These are phyloP conservation scores for rapeseed (Brassica napus) DNA, from an alignment of 345 rosid species.

Conservation along the genomic window DNA sequence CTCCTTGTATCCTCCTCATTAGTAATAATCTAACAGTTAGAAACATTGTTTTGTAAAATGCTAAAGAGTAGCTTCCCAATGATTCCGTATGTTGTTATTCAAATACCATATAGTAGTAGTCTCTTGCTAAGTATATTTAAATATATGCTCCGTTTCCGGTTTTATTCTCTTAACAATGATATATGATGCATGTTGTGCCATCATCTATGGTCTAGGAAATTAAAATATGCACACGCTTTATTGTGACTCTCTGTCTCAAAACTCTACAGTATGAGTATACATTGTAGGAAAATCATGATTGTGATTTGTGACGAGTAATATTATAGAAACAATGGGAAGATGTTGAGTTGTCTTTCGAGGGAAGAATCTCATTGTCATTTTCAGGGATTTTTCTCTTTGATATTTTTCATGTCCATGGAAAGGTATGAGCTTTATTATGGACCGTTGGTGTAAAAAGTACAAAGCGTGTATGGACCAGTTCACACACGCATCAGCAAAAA, in stretches of 20 bases:
- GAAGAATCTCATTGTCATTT: not conserved
- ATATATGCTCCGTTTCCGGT: not conserved
- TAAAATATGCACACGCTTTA: conserved; percentile 10
- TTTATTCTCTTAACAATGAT: not conserved
- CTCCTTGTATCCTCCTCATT: not conserved
- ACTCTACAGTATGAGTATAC: not conserved
- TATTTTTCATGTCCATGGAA: not conserved
- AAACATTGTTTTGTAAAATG: not conserved
- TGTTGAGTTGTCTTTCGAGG: not conserved
- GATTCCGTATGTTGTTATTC: not conserved
- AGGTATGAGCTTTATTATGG: not conserved
- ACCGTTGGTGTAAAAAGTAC: conserved; percentile 4
- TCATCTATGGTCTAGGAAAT: conserved; percentile 19
- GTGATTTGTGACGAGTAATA: not conserved
- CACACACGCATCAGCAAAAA: conserved; percentile 27
- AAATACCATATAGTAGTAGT: not conserved
- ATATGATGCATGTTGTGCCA: conserved; percentile 12
- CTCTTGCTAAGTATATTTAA: not conserved
- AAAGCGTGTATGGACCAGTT: conserved; percentile 27
- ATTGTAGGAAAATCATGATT: not conserved
- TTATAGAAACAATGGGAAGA: not conserved
- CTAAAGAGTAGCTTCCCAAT: not conserved
- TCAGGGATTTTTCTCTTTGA: not conserved
- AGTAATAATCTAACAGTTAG: not conserved
- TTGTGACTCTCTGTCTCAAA: conserved; percentile 20